These are phyloP conservation scores for Sclerotinia subarctica DNA, from an alignment of 2,329 filamentous ascomycete species.

Conservation along the genomic window DNA sequence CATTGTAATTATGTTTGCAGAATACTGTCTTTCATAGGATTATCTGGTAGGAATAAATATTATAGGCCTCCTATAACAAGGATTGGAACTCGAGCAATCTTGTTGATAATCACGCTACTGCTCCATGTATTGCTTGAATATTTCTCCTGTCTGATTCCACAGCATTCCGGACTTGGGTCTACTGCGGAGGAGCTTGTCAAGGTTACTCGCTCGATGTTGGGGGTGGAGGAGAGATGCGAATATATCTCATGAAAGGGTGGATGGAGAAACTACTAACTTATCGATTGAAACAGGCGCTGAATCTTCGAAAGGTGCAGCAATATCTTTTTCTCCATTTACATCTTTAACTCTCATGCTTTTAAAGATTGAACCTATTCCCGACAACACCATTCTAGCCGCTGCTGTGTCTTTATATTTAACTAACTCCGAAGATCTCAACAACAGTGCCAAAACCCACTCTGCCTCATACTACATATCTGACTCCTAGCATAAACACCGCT, in stretches of 20 bases:
- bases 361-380: no score
- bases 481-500: not conserved
- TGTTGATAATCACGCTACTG: not conserved
- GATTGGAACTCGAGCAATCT: not conserved
- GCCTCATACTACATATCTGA: no score
- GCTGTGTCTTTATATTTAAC: no score
- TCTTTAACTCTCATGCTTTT: no score
- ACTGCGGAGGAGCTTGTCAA: not conserved
- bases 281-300: no score
- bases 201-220: not conserved
- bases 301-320: no score
- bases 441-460: no score
- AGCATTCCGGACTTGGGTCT: not conserved
- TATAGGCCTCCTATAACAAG: not conserved
- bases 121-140: conserved; percentile 4
- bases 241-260: not conserved
- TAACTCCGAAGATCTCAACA: no score
- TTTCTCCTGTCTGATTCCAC: conserved; percentile 5
- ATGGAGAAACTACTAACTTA: no score
- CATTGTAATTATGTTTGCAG: not conserved
- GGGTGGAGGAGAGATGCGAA: not conserved
- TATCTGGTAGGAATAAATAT: not conserved
- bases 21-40: not conserved
- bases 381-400: no score
- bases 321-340: no score